Evolutionary conservation across 2,329 filamentous ascomycete species (phyloP), one percentile per base, ranked within the genome.

Genomic region (Alternaria longipes): DNA sequence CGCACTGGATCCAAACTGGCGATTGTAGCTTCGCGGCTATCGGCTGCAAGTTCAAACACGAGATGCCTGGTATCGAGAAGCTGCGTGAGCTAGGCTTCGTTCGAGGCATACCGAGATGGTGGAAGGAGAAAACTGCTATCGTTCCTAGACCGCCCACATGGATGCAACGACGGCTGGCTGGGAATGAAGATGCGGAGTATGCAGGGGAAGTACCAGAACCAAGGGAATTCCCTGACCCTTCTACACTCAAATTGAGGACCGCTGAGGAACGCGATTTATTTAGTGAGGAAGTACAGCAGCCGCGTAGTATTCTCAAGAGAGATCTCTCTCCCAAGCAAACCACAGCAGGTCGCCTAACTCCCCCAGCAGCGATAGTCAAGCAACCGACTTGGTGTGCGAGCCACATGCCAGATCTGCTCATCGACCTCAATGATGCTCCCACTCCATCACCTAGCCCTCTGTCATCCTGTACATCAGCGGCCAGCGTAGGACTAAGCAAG

Each of bases 1-100:
- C 93, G 60, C 92, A 94, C 78, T 97, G 93, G 93, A 90, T 97
- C 56, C 89, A 92, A 69, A 90, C 91, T 60, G 93, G 93, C 20
- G 88, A 91, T 44, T 97, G 94, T 76, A 91, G 91, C 63, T 97
- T 92, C 77, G 89, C 86, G 4, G 92, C 96, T 76, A 90, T 94
- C 73, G 93, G 94, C 0, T 97, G 94, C 81, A 88, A 90, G 66
- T 97, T 89, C 83, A 94, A 93, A 81, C 94, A 97, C 76, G 91
- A 95, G 76, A 97, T 97, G 91, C 94, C 94, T 0, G 88, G 93
- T 65, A 83, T 83, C 52, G 81, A 83, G 0, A 91, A 88, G 1
- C 87, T 96, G 68, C 81, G 86, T 44, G 83, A 85, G 7, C 84
- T 97, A 3, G 94, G 94, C 0, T 85, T 97, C 52, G 79, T 79